Conservation (phyloP, 306 rosid species). For the Vachellia collinsii region DNA sequence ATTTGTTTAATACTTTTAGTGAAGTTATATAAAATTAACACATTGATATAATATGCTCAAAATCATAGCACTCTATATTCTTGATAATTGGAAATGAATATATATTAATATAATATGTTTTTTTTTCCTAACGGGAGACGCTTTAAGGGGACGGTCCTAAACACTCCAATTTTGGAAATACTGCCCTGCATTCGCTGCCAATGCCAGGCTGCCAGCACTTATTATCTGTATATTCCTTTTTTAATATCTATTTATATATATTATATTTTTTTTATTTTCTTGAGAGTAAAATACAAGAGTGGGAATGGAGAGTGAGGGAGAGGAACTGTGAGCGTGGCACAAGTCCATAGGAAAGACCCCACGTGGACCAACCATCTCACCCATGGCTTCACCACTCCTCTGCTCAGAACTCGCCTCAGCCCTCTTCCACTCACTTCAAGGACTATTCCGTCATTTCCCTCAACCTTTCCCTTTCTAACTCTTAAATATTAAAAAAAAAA, state of each 20-base stretch:
- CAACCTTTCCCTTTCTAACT: not conserved
- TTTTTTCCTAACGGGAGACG: no score
- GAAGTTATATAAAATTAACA: no score
- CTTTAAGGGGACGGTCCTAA: not conserved
- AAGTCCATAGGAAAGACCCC: not conserved
- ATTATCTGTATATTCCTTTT: not conserved
- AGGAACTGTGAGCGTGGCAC: not conserved
- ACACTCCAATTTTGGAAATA: not conserved
- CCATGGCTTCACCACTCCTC: not conserved
- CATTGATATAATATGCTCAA: not conserved
- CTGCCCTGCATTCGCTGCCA: not conserved
- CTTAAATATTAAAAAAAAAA: no score
- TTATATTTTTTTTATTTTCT: no score
- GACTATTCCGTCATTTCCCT: not conserved
- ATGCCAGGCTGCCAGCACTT: not conserved
- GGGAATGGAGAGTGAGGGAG: not conserved
- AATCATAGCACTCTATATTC: no score
- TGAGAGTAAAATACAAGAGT: not conserved
- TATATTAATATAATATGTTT: no score
- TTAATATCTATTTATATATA: no score
- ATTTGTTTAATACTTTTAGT: no score
- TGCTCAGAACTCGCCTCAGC: not conserved
- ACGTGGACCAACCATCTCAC: slow-evolving; percentile 14
- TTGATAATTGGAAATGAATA: no score
- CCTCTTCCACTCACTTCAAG: not conserved